These are phyloP conservation scores for Pythium catenulatum DNA, from an alignment of 352 stramenopile species.

Conservation along the genomic window DNA sequence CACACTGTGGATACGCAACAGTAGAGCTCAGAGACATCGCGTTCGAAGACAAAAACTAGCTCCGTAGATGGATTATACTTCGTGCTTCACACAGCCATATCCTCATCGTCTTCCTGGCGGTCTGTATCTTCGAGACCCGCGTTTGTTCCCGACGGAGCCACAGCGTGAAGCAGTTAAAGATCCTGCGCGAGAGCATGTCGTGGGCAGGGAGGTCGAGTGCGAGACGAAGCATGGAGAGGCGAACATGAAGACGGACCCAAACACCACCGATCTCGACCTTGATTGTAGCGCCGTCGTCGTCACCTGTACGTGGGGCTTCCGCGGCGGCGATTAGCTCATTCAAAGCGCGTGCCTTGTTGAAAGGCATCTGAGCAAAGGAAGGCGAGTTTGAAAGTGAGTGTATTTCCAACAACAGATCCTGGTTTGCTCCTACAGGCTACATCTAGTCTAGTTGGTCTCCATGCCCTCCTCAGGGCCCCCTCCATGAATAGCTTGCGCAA, in stretches of 20 bases:
- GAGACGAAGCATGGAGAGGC: not conserved
- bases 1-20: not conserved
- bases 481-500: too few species aligned
- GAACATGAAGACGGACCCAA: constrained; percentile 5
- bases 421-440: too few species aligned
- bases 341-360: not conserved
- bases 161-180: constrained; percentile 17
- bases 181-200: constrained; percentile 1
- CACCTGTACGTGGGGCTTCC: too few species aligned
- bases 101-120: not conserved
- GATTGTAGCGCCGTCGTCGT: not conserved
- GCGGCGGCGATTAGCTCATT: not conserved
- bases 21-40: not conserved
- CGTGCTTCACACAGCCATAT: not conserved
- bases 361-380: too few species aligned
- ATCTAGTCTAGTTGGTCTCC: too few species aligned
- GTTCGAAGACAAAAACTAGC: not conserved
- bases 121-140: not conserved
- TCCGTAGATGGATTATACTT: not conserved
- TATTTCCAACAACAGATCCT: too few species aligned
- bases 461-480: too few species aligned
- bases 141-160: not conserved
- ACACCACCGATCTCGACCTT: constrained; percentile 10
- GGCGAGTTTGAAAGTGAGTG: too few species aligned
- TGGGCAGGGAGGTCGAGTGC: constrained; percentile 1